These are phyloP conservation scores for Evernia prunastri DNA, from an alignment of 495 filamentous ascomycete genomes.

Conservation along the genomic window DNA sequence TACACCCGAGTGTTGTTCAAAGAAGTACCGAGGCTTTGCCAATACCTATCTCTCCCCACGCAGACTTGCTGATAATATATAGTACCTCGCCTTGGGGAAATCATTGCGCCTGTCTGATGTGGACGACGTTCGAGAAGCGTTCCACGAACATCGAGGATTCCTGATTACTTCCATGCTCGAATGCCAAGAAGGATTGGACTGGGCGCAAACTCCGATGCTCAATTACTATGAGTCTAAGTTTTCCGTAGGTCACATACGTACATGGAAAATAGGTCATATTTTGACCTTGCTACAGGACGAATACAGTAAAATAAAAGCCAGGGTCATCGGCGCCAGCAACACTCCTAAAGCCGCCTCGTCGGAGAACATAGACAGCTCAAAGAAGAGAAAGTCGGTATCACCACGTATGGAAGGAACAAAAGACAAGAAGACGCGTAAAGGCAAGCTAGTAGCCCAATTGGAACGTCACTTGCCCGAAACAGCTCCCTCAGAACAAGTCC, in stretches of 20 bases:
- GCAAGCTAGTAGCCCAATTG: slow-evolving; percentile 17
- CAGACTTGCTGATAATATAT: slow-evolving; percentile 25
- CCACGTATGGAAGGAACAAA: background rate
- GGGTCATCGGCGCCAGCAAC: slow-evolving; percentile 13
- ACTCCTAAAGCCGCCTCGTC: background rate
- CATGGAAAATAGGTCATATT: slow-evolving; percentile 1
- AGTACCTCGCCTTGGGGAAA: slow-evolving; percentile 32
- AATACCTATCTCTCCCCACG: slow-evolving; percentile 20
- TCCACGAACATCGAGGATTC: slow-evolving; percentile 49
- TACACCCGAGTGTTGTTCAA: slow-evolving; percentile 18
- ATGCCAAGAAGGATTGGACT: slow-evolving; percentile 47
- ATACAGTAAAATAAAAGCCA: slow-evolving; percentile 34
- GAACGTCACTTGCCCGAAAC: slow-evolving; percentile 24
- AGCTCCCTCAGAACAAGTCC: slow-evolving; percentile 27
- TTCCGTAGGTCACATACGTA: slow-evolving; percentile 31
- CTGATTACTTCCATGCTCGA: slow-evolving; percentile 54
- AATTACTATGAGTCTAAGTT: slow-evolving; percentile 47
- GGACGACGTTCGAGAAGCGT: slow-evolving; percentile 44
- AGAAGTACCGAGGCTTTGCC: slow-evolving; percentile 26
- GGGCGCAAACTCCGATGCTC: slow-evolving; percentile 49
- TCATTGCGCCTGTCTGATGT: slow-evolving; percentile 34
- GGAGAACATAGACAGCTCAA: slow-evolving; percentile 2
- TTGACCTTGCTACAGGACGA: slow-evolving; percentile 36
- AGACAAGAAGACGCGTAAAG: slow-evolving; percentile 24
- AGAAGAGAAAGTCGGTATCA: slow-evolving; percentile 22